Conservation (phyloP, 768 basidiomycete genomes). For the Leccinum sublutescens region DNA sequence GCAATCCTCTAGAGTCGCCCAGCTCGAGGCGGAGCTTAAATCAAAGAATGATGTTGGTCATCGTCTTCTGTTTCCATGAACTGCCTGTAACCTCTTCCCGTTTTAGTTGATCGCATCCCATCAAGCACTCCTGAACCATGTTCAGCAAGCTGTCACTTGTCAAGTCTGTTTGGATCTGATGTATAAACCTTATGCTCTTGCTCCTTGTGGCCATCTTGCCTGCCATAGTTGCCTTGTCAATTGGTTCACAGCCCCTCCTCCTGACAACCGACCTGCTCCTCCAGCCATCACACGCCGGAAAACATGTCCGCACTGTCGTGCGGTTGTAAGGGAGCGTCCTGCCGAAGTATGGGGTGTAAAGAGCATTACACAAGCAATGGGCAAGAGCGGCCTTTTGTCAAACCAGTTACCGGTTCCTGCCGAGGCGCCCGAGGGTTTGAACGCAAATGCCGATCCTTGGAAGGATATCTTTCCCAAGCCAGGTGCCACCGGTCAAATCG, state of each 20-base stretch:
- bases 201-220: constrained; percentile 73
- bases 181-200: constrained; percentile 68
- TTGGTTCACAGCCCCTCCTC: constrained; percentile 63
- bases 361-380: constrained; percentile 44
- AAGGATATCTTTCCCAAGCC: constrained; percentile 51
- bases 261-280: constrained; percentile 23
- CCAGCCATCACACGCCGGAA: constrained; percentile 37
- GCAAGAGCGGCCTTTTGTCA: constrained; percentile 51
- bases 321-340: constrained; percentile 43
- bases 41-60: constrained; percentile 39
- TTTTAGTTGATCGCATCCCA: constrained; percentile 51
- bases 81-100: background rate
- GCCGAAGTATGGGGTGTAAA: constrained; percentile 48
- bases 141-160: constrained; percentile 68
- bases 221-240: constrained; percentile 70
- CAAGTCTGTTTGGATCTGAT: constrained; percentile 79
- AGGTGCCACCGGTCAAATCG: constrained; percentile 1
- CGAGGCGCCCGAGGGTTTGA: constrained; percentile 26
- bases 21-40: constrained; percentile 45
- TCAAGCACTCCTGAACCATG: constrained; percentile 47
- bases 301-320: constrained; percentile 46
- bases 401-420: constrained; percentile 25
- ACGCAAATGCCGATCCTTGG: constrained; percentile 57
- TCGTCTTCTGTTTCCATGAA: background rate
- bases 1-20: constrained; percentile 28